phyloP scores from a whole-genome alignment of 208 protist species.

The Naegleria fowleri region DNA sequence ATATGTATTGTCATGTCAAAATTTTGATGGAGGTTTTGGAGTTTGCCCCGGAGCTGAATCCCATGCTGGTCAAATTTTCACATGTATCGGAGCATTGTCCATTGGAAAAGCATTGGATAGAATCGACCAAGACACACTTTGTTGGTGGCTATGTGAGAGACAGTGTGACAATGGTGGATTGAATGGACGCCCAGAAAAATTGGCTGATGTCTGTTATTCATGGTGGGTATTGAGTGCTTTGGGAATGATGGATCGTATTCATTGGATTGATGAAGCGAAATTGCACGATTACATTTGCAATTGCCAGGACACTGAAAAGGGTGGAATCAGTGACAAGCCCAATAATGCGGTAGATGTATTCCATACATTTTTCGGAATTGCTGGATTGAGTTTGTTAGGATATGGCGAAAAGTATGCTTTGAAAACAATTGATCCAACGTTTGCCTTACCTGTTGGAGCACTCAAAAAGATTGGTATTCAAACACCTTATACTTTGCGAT shows the following conservation, averaged over 20 bases:
- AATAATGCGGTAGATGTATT: slow-evolving; percentile 96
- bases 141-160: slow-evolving; percentile 95
- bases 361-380: slow-evolving; percentile 98
- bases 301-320: slow-evolving; percentile 90
- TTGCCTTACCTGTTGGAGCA: not conserved
- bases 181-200: slow-evolving; percentile 98
- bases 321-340: slow-evolving; percentile 95
- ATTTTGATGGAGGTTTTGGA: slow-evolving; percentile 98
- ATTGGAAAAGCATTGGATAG: slow-evolving; percentile 77
- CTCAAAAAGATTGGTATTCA: not conserved
- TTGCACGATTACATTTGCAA: slow-evolving; percentile 87
- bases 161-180: slow-evolving; percentile 94
- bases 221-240: slow-evolving; percentile 98
- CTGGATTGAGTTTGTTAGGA: slow-evolving; percentile 82
- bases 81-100: slow-evolving; percentile 89
- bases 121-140: slow-evolving; percentile 82
- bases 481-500: slow-evolving; percentile 4
- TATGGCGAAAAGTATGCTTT: slow-evolving; percentile 42
- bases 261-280: slow-evolving; percentile 88
- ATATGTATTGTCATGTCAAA: slow-evolving; percentile 86
- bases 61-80: slow-evolving; percentile 96
- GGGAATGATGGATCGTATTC: slow-evolving; percentile 71
- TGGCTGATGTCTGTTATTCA: slow-evolving; percentile 98
- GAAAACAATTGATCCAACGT: slow-evolving; percentile 17
- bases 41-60: slow-evolving; percentile 86